phyloP scores from a whole-genome alignment of 805 yeast genomes.

The Lipomyces yamanashiensis region DNA sequence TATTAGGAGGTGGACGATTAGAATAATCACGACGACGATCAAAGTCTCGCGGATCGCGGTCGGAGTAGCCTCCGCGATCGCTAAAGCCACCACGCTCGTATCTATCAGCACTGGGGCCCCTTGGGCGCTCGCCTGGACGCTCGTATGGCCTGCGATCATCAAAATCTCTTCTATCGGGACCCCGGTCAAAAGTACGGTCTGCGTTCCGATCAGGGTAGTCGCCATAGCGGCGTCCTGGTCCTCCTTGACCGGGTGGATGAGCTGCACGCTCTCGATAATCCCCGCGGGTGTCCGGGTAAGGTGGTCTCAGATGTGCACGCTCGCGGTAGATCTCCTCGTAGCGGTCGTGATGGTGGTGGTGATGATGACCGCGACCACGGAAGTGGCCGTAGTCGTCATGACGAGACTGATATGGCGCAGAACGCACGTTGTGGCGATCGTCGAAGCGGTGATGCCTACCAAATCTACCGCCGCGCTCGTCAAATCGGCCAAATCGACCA shows the following conservation, averaged over 20 bases:
- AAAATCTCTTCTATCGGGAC: conserved; percentile 8
- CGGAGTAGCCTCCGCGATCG: conserved; percentile 2
- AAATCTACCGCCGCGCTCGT: conserved; percentile 13
- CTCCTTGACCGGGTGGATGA: neutral
- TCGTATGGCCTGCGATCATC: conserved; percentile 10
- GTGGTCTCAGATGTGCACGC: conserved; percentile 16
- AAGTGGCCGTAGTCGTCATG: conserved; percentile 4
- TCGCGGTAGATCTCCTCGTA: conserved; percentile 17
- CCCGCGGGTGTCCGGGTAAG: neutral
- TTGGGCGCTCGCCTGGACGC: neutral
- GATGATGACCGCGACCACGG: conserved; percentile 1
- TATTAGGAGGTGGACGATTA: neutral
- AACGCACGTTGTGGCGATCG: conserved; percentile 17
- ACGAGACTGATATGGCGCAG: conserved; percentile 21
- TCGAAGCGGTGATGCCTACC: conserved; percentile 16
- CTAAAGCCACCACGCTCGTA: conserved; percentile 3
- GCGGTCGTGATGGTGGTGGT: neutral
- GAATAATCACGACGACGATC: conserved; percentile 5
- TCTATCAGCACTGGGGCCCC: neutral
- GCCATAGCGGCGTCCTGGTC: neutral
- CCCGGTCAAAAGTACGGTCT: too few species aligned
- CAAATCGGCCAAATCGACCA: conserved; percentile 20
- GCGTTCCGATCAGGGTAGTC: too few species aligned
- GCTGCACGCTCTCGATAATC: conserved; percentile 8
- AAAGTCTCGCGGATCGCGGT: neutral